Base-by-base conservation (phyloP, 2,329 filamentous ascomycete genomes). In the Penicillium sp. region DNA sequence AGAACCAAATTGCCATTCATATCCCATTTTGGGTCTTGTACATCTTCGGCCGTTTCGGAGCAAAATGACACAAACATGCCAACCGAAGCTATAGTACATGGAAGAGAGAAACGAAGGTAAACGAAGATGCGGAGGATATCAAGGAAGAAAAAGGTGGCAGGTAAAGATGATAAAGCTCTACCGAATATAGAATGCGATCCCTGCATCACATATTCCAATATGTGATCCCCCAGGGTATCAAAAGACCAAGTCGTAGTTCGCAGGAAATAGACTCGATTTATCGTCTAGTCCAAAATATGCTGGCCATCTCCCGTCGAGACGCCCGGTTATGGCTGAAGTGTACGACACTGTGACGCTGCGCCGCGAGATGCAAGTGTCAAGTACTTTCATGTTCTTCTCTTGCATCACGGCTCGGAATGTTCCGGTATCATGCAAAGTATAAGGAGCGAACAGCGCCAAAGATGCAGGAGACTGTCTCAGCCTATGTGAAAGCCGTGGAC, bases 401-500 rank as follows among this genome's bases (percentile, higher is more conserved):
- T 54, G 51, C 38, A n/a, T 21, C 19, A 44, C 19, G 15, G 8
- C 19, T 17, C 7, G 19, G 26, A 41, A 41, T 41, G 13, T 13
- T 41, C 15, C 5, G 11, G 13, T 41, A 15, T 17, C 35, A 41
- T 30, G 45, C 5, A 38, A 55, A 30, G 15, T 44, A 30, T 11
- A 30, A 44, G 15, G 13, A n/a, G 29, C 4, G 29, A 15, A 41
- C 35, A 41, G 35, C 5, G 35, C 15, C 2, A 15, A 41, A 41
- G 35, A 13, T 41, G 35, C 35, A 5, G 15, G 35, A 41, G 35
- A 15, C 35, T 41, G 35, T 1, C 5, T 46, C 47, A 45, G 31
- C 30, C 44, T 48, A 17, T 51, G 52, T 30, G 31, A 44, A 61
- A 38, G 13, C 26, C 26, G 45, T 69, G 56, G 30, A 64, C 48